Evolutionary conservation across 139 green algal species (phyloP).

Genomic region (Chlamydomonas sphaeroides): DNA sequence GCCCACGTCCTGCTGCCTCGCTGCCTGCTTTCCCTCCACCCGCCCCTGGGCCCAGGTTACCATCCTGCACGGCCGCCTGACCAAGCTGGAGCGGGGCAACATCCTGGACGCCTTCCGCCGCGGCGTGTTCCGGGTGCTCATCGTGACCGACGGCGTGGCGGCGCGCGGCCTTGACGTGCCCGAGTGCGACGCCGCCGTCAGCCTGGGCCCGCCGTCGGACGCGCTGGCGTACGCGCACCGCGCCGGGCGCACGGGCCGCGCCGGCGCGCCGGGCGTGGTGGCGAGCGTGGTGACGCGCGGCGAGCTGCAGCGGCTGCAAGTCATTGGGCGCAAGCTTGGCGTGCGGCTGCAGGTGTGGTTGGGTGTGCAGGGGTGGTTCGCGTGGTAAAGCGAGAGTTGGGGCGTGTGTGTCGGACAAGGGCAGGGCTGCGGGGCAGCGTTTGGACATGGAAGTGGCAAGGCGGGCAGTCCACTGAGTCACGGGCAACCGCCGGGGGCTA

Average conservation of each 20-base stretch:
- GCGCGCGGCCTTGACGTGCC: constrained; percentile 91
- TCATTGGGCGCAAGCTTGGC: constrained; percentile 64
- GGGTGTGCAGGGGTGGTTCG: background rate
- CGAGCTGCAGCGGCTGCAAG: constrained; percentile 78
- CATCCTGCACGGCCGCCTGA: constrained; percentile 79
- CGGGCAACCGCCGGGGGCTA: too few species aligned
- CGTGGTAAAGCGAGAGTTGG: too few species aligned
- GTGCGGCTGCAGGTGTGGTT: constrained; percentile 63
- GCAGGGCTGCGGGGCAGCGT: too few species aligned
- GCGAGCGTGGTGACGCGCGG: constrained; percentile 68
- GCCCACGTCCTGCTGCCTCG: too few species aligned
- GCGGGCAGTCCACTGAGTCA: too few species aligned
- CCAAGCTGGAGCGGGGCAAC: constrained; percentile 77
- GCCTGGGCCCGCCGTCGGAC: background rate
- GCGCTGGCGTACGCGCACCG: constrained; percentile 41
- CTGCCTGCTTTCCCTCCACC: too few species aligned
- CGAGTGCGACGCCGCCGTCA: constrained; percentile 87
- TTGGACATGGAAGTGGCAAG: background rate
- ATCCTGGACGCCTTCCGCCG: constrained; percentile 74
- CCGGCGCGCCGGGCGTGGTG: constrained; percentile 77
- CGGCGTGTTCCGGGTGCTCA: constrained; percentile 75
- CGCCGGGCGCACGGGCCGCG: constrained; percentile 85
- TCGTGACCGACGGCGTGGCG: constrained; percentile 89
- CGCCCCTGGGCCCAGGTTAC: constrained; percentile 47
- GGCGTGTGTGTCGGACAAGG: too few species aligned